Evolutionary conservation across 2,329 filamentous ascomycete genomes (phyloP), one percentile per base, ranked within the genome.

Genomic region (Fusarium poae): DNA sequence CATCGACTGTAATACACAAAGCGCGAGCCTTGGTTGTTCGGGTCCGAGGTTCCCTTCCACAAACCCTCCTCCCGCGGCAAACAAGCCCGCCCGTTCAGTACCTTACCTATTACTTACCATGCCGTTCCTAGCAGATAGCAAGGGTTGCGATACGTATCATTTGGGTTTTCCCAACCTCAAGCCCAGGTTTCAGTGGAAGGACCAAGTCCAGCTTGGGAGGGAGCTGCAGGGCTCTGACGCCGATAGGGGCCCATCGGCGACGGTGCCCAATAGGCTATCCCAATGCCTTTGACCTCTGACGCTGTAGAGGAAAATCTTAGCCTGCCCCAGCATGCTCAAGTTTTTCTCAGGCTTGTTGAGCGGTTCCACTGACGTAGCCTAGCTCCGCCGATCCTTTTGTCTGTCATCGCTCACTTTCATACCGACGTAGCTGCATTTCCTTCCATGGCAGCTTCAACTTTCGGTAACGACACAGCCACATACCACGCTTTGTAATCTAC

Each of bases 281-380:
- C 69, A 72, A 74, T 74, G 61, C 58, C 49, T 57, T 43, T n/a
- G 4, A 54, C 53, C 49, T 59, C 52, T 62, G 53, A 58, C 63
- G 66, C 62, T 62, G 59, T 43, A 50, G 54, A 57, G 45, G 62
- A 60, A 62, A 63, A 66, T 64, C 72, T 63, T 69, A 69, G 56
- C 65, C 62, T 52, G 42, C 53, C 62, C 67, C 56, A 52, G 57
- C 53, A 49, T 45, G 39, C 57, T 68, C 67, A 70, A 59, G 46
- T 64, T 69, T 69, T 68, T 68, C 46, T 40, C n/a, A 18, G 40
- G 27, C 62, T 54, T 65, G 50, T 63, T 61, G 44, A 49, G 40
- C 25, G 59, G 46, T 49, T 68, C 69, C 68, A 67, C 68, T 71
- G 72, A 75, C 72, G 72, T 74, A 74, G 57, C 63, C 67, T 59